Evolutionary conservation across 441 rosid species (phyloP).

Genomic region (Corymbia citriodora): DNA sequence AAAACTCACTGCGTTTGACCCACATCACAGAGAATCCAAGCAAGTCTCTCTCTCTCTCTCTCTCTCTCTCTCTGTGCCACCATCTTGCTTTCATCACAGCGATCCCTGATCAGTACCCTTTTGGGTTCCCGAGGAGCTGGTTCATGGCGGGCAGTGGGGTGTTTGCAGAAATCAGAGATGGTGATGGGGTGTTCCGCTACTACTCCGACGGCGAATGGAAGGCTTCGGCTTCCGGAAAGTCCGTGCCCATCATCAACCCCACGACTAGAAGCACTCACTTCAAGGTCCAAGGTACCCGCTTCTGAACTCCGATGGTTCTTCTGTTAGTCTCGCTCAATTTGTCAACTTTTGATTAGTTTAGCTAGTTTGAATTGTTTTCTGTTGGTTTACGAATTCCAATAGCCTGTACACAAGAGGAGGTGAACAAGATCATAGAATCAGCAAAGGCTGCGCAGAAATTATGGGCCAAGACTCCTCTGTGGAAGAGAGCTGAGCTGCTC

Average conservation of each 20-base stretch:
- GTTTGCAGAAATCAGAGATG: conserved; percentile 69
- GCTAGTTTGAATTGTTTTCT: not conserved
- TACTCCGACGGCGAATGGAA: conserved; percentile 85
- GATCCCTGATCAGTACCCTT: not conserved
- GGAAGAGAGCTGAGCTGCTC: conserved; percentile 97
- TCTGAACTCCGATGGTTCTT: not conserved
- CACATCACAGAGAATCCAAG: not conserved
- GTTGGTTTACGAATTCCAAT: not conserved
- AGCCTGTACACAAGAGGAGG: conserved; percentile 97
- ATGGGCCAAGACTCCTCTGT: conserved; percentile 94
- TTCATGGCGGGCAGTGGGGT: conserved; percentile 76
- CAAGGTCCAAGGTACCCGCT: conserved; percentile 84
- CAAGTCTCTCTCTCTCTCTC: not conserved
- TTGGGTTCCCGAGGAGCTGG: not conserved
- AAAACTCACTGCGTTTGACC: not conserved
- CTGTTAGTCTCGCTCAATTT: not conserved
- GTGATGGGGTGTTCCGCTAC: conserved; percentile 61
- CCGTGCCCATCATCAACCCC: conserved; percentile 78
- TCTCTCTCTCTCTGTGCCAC: too few relatives aligned
- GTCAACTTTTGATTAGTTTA: not conserved
- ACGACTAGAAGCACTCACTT: conserved; percentile 76
- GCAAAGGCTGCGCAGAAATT: conserved; percentile 73
- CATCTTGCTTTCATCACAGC: not conserved
- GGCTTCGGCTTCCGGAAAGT: conserved; percentile 66
- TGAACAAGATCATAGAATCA: conserved; percentile 72